Percentiles rank a stretch among this genome's conserved stretches.
Evolutionary conservation across 306 rosid species (phyloP).

Genomic region (Quercus ilex): DNA sequence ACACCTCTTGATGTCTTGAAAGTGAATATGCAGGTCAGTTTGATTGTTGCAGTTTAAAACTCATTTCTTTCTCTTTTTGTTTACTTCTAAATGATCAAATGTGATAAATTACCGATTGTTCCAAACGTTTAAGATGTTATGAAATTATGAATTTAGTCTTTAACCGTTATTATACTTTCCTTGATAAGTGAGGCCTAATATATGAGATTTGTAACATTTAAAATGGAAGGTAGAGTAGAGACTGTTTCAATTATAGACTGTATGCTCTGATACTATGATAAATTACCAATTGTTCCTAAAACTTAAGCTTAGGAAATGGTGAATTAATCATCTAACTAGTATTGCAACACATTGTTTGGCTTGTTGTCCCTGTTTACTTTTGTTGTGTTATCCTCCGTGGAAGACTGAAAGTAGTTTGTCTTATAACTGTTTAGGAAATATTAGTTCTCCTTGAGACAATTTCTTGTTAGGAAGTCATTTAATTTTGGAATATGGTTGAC

Average conservation of each 20-base stretch:
- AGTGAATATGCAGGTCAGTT: conserved; percentile 70
- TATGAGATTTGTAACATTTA: too few relatives aligned
- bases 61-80: neutral
- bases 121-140: too few relatives aligned
- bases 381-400: neutral
- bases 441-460: neutral
- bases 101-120: too few relatives aligned
- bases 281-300: too few relatives aligned
- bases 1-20: conserved; percentile 79
- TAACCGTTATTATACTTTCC: too few relatives aligned
- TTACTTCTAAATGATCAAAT: neutral
- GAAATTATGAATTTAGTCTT: too few relatives aligned
- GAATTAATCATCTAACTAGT: too few relatives aligned
- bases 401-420: neutral
- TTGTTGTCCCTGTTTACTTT: neutral
- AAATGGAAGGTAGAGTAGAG: too few relatives aligned
- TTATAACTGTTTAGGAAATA: neutral
- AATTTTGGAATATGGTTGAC: neutral
- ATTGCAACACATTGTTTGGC: neutral
- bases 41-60: neutral
- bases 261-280: too few relatives aligned
- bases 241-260: too few relatives aligned
- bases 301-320: too few relatives aligned
- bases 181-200: too few relatives aligned
- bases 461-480: neutral